Evolutionary conservation across 768 basidiomycete species (phyloP).

Genomic region (Termitomyces sp.): DNA sequence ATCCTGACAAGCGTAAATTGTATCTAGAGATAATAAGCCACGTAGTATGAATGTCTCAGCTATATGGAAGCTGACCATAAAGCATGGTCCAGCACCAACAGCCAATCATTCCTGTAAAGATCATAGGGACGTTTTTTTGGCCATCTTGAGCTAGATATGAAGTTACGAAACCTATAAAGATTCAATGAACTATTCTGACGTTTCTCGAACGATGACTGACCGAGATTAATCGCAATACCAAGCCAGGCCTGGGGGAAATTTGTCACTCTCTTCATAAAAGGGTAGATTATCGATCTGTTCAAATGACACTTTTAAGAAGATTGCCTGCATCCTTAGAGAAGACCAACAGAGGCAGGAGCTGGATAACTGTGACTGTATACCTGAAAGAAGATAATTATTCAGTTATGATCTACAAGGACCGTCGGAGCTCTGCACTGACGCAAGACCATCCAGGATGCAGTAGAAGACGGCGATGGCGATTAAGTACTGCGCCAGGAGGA

Average conservation of each 20-base stretch:
- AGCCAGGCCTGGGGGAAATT: conserved; percentile 28
- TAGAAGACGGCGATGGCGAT: not conserved
- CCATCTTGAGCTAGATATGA: not conserved
- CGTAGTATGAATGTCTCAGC: not conserved
- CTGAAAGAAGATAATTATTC: not conserved
- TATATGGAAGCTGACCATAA: not conserved
- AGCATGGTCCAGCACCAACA: conserved; percentile 15
- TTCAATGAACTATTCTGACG: not conserved
- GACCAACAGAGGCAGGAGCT: conserved; percentile 8
- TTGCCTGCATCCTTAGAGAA: not conserved
- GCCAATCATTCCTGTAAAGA: conserved; percentile 12
- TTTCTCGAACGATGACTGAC: too few species aligned
- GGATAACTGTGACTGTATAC: not conserved
- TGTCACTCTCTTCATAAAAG: conserved; percentile 25
- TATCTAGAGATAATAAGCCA: conserved; percentile 1
- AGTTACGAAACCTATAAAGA: conserved; percentile 15
- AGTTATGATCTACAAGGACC: not conserved
- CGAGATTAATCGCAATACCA: not conserved
- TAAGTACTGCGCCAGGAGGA: not conserved
- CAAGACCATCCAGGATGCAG: not conserved
- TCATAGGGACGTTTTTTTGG: not conserved
- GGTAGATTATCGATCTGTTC: conserved; percentile 16
- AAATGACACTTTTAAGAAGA: too few species aligned
- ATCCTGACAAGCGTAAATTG: conserved; percentile 13
- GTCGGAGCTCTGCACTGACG: not conserved